Evolutionary conservation across 176 grass and related monocot species (phyloP).

Genomic region (Calamus simplicifolius): DNA sequence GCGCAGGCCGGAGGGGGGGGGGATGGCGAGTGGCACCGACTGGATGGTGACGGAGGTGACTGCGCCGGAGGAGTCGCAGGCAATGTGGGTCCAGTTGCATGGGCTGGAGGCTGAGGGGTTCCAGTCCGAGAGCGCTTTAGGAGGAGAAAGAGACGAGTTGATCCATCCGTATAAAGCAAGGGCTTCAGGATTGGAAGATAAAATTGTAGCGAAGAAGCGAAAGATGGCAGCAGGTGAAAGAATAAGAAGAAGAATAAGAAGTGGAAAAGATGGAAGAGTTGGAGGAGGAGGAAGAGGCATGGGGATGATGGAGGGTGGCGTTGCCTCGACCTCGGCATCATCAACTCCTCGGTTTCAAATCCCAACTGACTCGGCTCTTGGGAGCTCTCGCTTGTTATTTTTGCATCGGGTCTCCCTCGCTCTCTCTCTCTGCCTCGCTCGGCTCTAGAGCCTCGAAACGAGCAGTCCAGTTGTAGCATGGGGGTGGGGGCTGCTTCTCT

Average conservation of each 20-base stretch:
- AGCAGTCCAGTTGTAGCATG: too few species aligned
- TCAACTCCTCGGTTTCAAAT: slow-evolving; percentile 43
- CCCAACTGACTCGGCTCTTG: slow-evolving; percentile 37
- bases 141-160: slow-evolving; percentile 20
- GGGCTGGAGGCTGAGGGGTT: slow-evolving; percentile 35
- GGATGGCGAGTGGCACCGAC: slow-evolving; percentile 50
- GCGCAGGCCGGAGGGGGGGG: slow-evolving; percentile 29
- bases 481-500: background rate
- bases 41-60: slow-evolving; percentile 49
- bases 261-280: background rate
- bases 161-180: slow-evolving; percentile 65
- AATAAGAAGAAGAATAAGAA: background rate
- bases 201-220: background rate
- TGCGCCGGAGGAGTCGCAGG: slow-evolving; percentile 14
- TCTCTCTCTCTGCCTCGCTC: background rate
- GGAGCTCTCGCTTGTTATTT: slow-evolving; percentile 43
- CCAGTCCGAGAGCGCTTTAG: slow-evolving; percentile 50
- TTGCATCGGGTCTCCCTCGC: slow-evolving; percentile 35
- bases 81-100: slow-evolving; percentile 78
- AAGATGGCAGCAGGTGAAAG: background rate
- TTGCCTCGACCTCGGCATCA: slow-evolving; percentile 53
- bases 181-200: slow-evolving; percentile 25
- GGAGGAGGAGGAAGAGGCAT: slow-evolving; percentile 21
- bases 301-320: slow-evolving; percentile 20
- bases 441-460: slow-evolving; percentile 20